Evolutionary conservation across 805 yeast genomes (phyloP), one percentile per base, ranked within the genome.

Genomic region (Ogataea corticis): DNA sequence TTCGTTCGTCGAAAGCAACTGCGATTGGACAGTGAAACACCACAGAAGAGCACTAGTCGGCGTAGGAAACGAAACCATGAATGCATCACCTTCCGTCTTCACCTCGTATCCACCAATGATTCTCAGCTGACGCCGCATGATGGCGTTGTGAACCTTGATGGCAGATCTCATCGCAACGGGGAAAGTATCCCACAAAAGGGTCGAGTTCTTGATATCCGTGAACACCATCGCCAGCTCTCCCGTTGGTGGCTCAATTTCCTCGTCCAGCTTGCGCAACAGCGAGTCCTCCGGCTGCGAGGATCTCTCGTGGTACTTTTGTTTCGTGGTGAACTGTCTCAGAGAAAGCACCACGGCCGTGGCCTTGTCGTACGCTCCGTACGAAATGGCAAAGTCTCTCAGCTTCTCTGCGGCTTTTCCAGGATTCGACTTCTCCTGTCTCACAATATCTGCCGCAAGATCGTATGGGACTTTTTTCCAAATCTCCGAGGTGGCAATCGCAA

Each of bases 31-130:
- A 38, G 87, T 84, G 63, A 91, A 83, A 71, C 97, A 89, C 98
- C 99, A 94, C 30, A 89, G 73, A 50, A 94, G 71, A 0, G 98
- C 98, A 15, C 92, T 76, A 0, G 92, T 80, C 0, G 96, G 92
- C 0, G 96, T 84, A 0, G 97, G 96, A 65, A 94, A 94, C 11
- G 97, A 88, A 12, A 94, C 97, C 88, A 94, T 91, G 57, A 94
- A 94, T 0, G 99, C 96, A 73, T 94, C 99, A 61, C 99, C 99
- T 80, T 94, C 99, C 2, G 97, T 94, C 64, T 94, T 94, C 21
- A 94, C 99, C 65, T 94, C 99, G 63, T 94, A 94, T 2, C 99
- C 99, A 29, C 98, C 97, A 61, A 87, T 88, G 38, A 91, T 83
- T 55, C 97, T 78, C 51, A 94, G 69, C 55, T 89, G 95, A 40